Conservation (phyloP, 176 grass and related monocot species). For the Triticum dicoccoides region DNA sequence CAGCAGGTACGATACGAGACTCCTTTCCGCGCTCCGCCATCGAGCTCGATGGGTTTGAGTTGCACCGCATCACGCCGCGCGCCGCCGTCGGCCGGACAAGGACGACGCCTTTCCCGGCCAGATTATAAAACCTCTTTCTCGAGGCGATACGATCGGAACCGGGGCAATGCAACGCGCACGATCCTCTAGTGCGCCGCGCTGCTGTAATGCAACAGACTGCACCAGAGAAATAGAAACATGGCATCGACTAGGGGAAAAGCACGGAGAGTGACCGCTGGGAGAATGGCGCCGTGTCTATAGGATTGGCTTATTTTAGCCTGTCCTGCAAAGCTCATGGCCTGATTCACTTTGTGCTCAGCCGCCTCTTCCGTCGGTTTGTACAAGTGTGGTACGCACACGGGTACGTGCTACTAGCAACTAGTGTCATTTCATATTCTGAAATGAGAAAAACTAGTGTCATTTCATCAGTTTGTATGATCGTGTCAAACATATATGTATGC, state of each 20-base stretch:
- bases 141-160: neutral
- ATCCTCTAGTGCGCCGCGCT: conserved; percentile 33
- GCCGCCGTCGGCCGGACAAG: neutral
- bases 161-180: neutral
- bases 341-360: neutral
- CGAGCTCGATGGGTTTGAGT: neutral
- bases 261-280: conserved; percentile 5
- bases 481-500: conserved; percentile 14
- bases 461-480: neutral
- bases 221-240: neutral
- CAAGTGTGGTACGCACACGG: conserved; percentile 5
- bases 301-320: neutral
- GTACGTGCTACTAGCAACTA: neutral
- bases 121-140: neutral
- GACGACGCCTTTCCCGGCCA: neutral
- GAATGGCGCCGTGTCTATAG: neutral
- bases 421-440: neutral
- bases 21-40: neutral
- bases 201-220: conserved; percentile 44
- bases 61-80: neutral
- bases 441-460: neutral
- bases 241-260: neutral
- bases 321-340: neutral
- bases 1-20: neutral
- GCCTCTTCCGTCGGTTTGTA: neutral